Evolutionary conservation across 2,329 filamentous ascomycete species (phyloP).

Genomic region (Chaetothyriales sp.): DNA sequence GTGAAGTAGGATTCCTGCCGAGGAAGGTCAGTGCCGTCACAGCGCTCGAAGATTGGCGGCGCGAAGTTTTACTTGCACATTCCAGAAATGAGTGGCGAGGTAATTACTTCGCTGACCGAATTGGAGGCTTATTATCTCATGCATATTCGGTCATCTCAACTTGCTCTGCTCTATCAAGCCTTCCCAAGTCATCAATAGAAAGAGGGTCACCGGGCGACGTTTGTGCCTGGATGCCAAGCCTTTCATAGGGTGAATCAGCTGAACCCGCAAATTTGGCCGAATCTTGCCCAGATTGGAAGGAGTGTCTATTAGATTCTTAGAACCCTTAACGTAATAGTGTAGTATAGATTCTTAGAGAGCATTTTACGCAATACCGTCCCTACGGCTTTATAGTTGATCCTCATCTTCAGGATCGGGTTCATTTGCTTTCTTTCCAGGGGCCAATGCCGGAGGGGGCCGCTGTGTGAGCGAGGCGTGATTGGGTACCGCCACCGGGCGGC

Average conservation of each 20-base stretch:
- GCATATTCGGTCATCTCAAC: constrained; percentile 44
- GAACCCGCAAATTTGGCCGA: too few species aligned
- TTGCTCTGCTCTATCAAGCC: neutral
- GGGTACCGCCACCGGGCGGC: neutral
- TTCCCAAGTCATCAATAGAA: neutral
- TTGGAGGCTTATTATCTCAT: constrained; percentile 88
- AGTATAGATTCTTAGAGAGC: too few species aligned
- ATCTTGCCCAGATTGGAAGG: too few species aligned
- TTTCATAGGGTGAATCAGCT: too few species aligned
- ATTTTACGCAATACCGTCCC: too few species aligned
- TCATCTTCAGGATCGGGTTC: constrained; percentile 7
- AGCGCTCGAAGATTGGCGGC: neutral
- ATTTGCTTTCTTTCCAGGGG: neutral
- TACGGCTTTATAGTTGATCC: constrained; percentile 4
- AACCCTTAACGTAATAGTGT: too few species aligned
- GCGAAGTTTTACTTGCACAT: constrained; percentile 52
- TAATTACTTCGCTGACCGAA: constrained; percentile 90
- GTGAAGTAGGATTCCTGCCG: constrained; percentile 90
- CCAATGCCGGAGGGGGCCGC: neutral
- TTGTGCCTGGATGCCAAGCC: neutral
- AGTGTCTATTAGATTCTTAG: too few species aligned
- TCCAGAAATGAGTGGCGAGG: constrained; percentile 93
- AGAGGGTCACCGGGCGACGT: neutral
- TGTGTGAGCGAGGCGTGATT: neutral
- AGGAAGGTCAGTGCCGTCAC: neutral